Base-by-base conservation (phyloP, 225 moss, liverwort and hornwort species). In the Takakia lepidozioides region DNA sequence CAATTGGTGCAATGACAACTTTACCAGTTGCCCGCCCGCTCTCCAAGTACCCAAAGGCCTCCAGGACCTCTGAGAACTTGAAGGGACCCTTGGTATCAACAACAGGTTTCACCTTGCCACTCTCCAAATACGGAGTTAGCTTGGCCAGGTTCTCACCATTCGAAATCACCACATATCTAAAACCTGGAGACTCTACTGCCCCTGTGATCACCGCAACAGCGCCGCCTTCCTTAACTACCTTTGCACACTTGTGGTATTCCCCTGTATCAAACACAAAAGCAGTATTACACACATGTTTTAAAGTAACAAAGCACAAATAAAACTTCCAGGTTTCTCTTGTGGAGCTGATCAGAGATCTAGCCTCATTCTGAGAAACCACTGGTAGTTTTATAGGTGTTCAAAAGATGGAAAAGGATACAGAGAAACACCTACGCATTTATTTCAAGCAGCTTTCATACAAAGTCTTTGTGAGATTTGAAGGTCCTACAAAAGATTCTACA, bases 11-110 rank as follows among this genome's bases (percentile, higher is more conserved):
- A 20, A 89, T 40, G 20, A 91, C 86, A 29, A 91, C 26, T 64
- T 95, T 95, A 50, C 93, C 93, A 41, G 59, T 73, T 29, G 90
- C 76, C 21, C 79, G 78, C 21, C 93, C 85, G 5, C 70, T 61
- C 41, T 95, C 84, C 6, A 95, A 61, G 60, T 90, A 80, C 20
- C 56, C 76, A 61, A 74, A 93, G 19, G 89, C 89, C 61, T 90
- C 66, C 14, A 82, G 75, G 11, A 73, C 67, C 5, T 90, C 66
- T 1, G 72, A 29, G 61, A 87, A 90, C 17, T 72, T 72, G 29
- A 81, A 95, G 29, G 36, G 72, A 4, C 90, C 81, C 37, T 70
- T 69, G 1, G 83, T 40, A 61, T 93, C 93, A 44, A 89, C 35
- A n/a, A 89, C 41, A 29, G 93, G 67, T 56, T 81, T 89, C 49